Evolutionary conservation across 179 eudicot genomes (phyloP), one percentile per base, ranked within the genome.

Genomic region (Carnegiea gigantea): DNA sequence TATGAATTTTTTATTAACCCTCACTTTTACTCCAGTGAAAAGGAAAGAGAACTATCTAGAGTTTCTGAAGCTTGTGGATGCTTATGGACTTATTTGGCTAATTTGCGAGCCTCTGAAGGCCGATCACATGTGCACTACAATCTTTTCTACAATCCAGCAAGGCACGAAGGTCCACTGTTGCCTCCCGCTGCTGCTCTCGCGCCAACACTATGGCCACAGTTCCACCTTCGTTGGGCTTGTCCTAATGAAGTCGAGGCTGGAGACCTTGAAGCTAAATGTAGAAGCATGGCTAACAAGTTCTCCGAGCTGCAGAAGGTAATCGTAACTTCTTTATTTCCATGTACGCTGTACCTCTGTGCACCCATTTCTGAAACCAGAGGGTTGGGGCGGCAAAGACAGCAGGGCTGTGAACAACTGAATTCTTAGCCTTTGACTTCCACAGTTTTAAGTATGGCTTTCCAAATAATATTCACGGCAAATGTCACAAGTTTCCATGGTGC

Each of bases 151-250:
- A 93, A 97, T 48, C 90, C 92, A 70, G 79, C 83, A 20, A 93
- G 90, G 83, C 90, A 91, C 85, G 92, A 88, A 38, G 91, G 92
- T 77, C 89, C 94, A 73, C 75, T 97, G 65, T 81, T 95, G 65
- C 99, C 99, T 81, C 99, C 98, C 74, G 99, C 99, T 36, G 98
- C 99, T 72, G 98, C 98, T 80, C 92, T 97, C 82, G 98, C 99
- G 74, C 98, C 99, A 62, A 95, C 97, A 48, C 76, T 97, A 33
- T 97, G 98, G 99, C 99, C 99, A 46, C 98, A 97, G 85, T 97
- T 92, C 84, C 98, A 93, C 84, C 95, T 97, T 82, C 94, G 99
- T 73, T 97, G 98, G 98, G 91, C 95, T 83, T 95, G 98, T 77
- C 98, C 99, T 60, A 87, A 85, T 70, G 99, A 93, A 90, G 91